Conservation (phyloP, 495 filamentous ascomycete genomes). For the Hypoxylon perforatum region DNA sequence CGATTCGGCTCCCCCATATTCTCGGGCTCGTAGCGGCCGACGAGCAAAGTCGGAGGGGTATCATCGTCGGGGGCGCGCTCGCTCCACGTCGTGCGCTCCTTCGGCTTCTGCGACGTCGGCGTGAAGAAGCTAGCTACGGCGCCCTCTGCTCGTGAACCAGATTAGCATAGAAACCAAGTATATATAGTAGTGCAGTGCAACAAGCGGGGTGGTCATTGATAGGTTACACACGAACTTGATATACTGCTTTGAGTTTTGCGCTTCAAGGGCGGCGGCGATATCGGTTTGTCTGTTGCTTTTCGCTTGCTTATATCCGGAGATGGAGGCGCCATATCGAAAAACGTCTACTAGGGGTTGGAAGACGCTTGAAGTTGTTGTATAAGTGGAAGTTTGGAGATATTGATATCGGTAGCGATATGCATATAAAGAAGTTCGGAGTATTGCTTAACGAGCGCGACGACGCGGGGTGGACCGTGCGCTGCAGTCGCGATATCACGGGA, state of each 20-base stretch:
- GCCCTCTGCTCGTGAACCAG: constrained; percentile 59
- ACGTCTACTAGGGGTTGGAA: not conserved
- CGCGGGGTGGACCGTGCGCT: not conserved
- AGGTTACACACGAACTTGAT: constrained; percentile 68
- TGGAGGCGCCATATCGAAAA: constrained; percentile 18
- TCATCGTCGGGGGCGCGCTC: constrained; percentile 62
- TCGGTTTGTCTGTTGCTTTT: constrained; percentile 39
- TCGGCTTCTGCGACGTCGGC: constrained; percentile 84
- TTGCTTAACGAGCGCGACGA: not conserved
- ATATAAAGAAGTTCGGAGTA: not conserved
- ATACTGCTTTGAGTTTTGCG: constrained; percentile 76
- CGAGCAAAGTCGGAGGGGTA: constrained; percentile 68
- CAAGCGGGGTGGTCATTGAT: not conserved
- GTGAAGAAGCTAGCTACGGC: constrained; percentile 89
- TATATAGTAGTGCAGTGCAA: not conserved
- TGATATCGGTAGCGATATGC: too few species aligned
- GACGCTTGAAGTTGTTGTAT: too few species aligned
- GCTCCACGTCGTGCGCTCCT: constrained; percentile 80
- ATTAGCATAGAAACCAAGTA: constrained; percentile 13
- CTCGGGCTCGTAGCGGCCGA: constrained; percentile 74
- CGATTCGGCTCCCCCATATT: constrained; percentile 34
- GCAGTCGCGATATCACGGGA: constrained; percentile 33
- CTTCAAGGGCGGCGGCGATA: constrained; percentile 70
- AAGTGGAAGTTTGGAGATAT: not conserved
- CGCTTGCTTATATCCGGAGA: constrained; percentile 33